Conservation (phyloP, 2,329 filamentous ascomycete species). For the Amphichorda felina region DNA sequence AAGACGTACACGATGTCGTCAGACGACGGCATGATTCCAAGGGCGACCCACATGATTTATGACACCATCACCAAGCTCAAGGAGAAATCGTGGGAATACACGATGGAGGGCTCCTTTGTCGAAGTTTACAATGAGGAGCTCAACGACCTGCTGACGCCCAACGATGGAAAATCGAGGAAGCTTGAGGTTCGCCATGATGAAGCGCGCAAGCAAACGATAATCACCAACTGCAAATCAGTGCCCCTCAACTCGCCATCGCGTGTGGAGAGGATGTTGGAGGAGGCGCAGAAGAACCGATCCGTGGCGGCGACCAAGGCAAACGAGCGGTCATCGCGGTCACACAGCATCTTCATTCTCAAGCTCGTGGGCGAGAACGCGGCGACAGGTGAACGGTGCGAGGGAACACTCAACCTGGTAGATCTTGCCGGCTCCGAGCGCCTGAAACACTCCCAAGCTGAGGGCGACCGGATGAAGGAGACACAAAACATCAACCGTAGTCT, state of each 20-base stretch:
- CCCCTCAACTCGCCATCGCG: constrained; percentile 66
- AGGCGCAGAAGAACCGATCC: constrained; percentile 75
- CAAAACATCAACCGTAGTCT: constrained; percentile 96
- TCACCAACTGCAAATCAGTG: constrained; percentile 70
- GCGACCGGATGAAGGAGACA: constrained; percentile 82
- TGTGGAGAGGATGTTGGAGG: constrained; percentile 67
- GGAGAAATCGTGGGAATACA: constrained; percentile 90
- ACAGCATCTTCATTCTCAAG: constrained; percentile 94
- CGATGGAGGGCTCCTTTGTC: constrained; percentile 88
- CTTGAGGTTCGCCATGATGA: constrained; percentile 86
- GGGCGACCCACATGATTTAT: constrained; percentile 88
- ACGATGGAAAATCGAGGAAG: constrained; percentile 64
- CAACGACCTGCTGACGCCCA: constrained; percentile 66
- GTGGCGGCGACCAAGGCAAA: constrained; percentile 97
- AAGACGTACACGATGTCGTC: constrained; percentile 97
- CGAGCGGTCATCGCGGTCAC: constrained; percentile 84
- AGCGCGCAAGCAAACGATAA: constrained; percentile 65
- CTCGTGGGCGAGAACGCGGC: constrained; percentile 55
- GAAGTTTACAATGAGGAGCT: constrained; percentile 98
- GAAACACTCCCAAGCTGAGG: constrained; percentile 76
- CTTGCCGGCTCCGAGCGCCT: constrained; percentile 86
- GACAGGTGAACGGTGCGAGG: constrained; percentile 77
- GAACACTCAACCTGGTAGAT: constrained; percentile 91
- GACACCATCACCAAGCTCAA: constrained; percentile 71
- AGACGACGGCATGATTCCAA: constrained; percentile 85